Evolutionary conservation across 345 rosid species (phyloP), one percentile per base, ranked within the genome.

Genomic region (Nephelium lappaceum): DNA sequence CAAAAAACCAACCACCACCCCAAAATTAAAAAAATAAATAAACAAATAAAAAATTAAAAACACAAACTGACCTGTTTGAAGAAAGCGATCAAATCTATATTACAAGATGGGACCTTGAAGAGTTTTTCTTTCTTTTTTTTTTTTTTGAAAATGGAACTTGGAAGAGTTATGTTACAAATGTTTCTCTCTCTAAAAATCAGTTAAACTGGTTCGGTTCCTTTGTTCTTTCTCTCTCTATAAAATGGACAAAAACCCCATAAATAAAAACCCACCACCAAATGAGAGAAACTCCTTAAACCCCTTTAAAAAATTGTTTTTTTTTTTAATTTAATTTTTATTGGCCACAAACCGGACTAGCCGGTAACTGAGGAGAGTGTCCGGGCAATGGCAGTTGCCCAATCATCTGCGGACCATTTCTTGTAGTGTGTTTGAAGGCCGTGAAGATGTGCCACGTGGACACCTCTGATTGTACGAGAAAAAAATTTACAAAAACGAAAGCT

Each of bases 221-320:
- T 42, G 19, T 53, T 21, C 14, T 23, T 60, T 21, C 67, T 67
- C 70, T 72, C 69, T 65, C 53, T 64, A 8, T 1, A 6, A 23
- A 73, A 47, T 16, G n/a, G 55, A 71, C 71, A 64, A 75, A 74
- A 64, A 5, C 60, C 77, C 70, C 70, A 16, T 8, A 19, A 47
- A 74, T 31, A 14, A 64, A 65, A 18, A 60, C 64, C 64, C 64
- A 60, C 64, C 64, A 60, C 62, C 62, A 58, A 38, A 45, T n/a
- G 19, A 55, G 51, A 77, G 11, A 65, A 53, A 70, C 84, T 27
- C 81, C 92, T 85, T 83, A 92, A 93, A 88, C 96, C 97, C 85
- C 87, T 67, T 81, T 1, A 57, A 71, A 31, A 57, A 75, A 10
- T 64, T 43, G 14, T 24, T 41, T 15, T 9, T 27, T 53, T 47